A percentile compares a stretch with the other conserved stretches of the same genome.
Conservation (phyloP, 352 stramenopile species). For the Phytophthora colocasiae region DNA sequence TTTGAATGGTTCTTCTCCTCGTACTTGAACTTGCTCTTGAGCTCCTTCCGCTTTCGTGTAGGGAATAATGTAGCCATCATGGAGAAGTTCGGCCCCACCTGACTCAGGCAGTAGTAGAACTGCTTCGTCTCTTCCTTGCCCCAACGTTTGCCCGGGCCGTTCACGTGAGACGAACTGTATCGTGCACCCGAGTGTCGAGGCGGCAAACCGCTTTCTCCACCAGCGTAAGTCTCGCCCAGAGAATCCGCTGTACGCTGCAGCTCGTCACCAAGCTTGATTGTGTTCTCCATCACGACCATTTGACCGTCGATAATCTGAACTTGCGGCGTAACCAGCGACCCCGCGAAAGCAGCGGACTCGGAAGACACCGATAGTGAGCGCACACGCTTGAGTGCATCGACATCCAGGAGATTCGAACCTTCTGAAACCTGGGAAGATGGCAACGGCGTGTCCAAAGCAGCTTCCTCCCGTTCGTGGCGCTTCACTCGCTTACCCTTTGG, state of each 20-base stretch:
- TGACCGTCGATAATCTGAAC: constrained; percentile 88
- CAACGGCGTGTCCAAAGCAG: constrained; percentile 37
- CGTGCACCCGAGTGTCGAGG: constrained; percentile 45
- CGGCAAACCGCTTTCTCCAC: constrained; percentile 38
- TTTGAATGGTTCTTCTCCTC: constrained; percentile 81
- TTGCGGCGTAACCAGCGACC: constrained; percentile 76
- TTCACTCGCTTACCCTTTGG: constrained; percentile 66
- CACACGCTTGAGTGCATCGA: constrained; percentile 55
- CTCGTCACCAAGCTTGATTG: constrained; percentile 68
- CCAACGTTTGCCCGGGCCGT: constrained; percentile 70
- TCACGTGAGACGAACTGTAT: constrained; percentile 49
- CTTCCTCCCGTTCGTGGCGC: constrained; percentile 70
- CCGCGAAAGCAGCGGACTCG: constrained; percentile 63
- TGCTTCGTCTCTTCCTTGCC: constrained; percentile 87
- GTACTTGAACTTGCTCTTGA: constrained; percentile 91
- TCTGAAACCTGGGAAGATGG: constrained; percentile 9
- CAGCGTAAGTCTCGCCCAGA: constrained; percentile 34
- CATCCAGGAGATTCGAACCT: constrained; percentile 44
- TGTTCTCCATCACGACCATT: constrained; percentile 82
- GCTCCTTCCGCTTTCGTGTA: constrained; percentile 79
- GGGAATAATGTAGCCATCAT: constrained; percentile 90
- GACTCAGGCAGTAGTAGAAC: constrained; percentile 89
- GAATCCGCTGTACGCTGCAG: constrained; percentile 38
- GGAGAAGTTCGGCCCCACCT: constrained; percentile 86
- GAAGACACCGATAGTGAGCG: constrained; percentile 72